Conservation (phyloP, 345 rosid species). For the Eucalyptus leucophloia region DNA sequence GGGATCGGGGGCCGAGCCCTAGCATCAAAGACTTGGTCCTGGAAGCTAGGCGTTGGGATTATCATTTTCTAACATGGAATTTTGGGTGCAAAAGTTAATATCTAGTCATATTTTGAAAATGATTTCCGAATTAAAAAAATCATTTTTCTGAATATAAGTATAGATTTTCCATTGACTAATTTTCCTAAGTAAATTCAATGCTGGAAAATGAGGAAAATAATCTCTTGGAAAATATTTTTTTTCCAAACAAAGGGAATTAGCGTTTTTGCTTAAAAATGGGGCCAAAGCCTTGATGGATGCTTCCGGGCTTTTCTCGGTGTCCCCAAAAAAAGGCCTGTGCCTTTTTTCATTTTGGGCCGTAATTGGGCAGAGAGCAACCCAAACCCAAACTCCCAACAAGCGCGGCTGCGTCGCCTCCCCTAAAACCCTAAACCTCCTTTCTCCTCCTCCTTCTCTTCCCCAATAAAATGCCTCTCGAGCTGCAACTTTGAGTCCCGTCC, state of each 20-base stretch:
- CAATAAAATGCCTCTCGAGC: neutral
- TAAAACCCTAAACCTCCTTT: neutral
- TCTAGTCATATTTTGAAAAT: too few relatives aligned
- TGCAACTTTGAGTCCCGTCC: neutral
- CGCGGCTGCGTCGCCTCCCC: neutral
- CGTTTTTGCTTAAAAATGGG: neutral
- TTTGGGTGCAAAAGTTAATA: neutral
- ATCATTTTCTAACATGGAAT: too few relatives aligned
- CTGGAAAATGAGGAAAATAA: neutral
- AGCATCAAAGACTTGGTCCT: neutral
- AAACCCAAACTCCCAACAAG: neutral
- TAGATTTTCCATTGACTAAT: too few relatives aligned
- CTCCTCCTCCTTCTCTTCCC: neutral
- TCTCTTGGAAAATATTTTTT: too few relatives aligned
- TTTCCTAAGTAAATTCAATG: neutral
- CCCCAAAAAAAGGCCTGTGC: neutral
- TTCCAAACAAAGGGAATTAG: neutral
- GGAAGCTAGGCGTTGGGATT: neutral
- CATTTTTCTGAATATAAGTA: too few relatives aligned
- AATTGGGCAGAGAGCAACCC: neutral
- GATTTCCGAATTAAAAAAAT: too few relatives aligned
- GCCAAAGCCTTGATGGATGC: too few relatives aligned
- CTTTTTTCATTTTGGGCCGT: neutral
- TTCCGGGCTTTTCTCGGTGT: too few relatives aligned
- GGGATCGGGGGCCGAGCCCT: fast-evolving